Conservation (phyloP, 371 early-diverging fungal genomes). For the Mortierella sp. region DNA sequence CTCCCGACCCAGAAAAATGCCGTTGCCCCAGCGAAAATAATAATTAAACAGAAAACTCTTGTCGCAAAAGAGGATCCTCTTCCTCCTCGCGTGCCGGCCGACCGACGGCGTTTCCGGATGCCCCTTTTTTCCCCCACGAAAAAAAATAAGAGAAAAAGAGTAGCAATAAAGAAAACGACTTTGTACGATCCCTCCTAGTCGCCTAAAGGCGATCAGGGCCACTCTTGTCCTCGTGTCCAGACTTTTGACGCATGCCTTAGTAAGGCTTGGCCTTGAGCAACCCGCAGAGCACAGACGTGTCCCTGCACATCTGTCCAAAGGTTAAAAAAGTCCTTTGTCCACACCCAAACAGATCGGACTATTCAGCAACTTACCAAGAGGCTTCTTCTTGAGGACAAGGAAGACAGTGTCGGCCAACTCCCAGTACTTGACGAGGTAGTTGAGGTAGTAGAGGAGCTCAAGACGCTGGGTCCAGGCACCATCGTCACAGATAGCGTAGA, state of each 20-base stretch:
- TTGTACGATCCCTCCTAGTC: too few relatives aligned
- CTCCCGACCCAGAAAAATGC: too few relatives aligned
- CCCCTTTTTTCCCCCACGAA: neutral
- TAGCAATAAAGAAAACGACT: too few relatives aligned
- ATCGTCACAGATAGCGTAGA: constrained; percentile 76
- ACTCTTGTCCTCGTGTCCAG: neutral
- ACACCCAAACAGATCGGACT: neutral
- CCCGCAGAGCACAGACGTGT: too few relatives aligned
- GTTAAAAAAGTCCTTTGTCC: too few relatives aligned
- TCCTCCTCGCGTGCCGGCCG: too few relatives aligned
- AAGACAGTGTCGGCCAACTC: constrained; percentile 83
- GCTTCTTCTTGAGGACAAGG: constrained; percentile 78
- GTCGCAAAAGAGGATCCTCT: too few relatives aligned
- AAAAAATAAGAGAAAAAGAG: neutral
- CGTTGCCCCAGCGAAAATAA: too few relatives aligned
- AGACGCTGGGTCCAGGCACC: constrained; percentile 78
- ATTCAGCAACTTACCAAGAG: constrained; percentile 58
- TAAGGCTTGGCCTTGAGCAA: too few relatives aligned
- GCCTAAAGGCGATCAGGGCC: neutral
- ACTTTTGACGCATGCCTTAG: neutral
- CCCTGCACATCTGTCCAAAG: too few relatives aligned
- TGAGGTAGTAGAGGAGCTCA: constrained; percentile 83
- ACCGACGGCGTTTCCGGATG: too few relatives aligned
- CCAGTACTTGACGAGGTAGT: constrained; percentile 89
- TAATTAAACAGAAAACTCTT: too few relatives aligned